Percentiles rank a stretch among this genome's conserved stretches.
These are phyloP conservation scores for Hyphochytrium catenoides DNA, from an alignment of 352 stramenopile species.

Conservation along the genomic window DNA sequence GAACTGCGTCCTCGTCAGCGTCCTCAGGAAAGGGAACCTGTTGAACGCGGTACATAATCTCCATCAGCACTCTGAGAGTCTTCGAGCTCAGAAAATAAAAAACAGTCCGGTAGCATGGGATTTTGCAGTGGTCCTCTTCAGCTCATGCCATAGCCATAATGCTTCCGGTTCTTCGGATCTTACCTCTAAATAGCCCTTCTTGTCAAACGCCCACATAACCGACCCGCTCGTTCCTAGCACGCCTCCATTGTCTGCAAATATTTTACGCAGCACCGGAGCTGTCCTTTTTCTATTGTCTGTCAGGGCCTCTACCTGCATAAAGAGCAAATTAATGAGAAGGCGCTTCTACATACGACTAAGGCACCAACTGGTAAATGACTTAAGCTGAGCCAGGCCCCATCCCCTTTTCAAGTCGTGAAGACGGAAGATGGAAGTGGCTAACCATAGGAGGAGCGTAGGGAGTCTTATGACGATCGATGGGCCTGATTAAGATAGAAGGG, in stretches of 20 bases:
- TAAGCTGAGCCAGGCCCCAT: neutral
- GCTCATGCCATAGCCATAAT: constrained; percentile 8
- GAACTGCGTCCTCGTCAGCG: constrained; percentile 31
- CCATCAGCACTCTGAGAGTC: no score
- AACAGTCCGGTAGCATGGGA: neutral
- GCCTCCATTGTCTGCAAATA: constrained; percentile 35
- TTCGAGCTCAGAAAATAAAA: neutral
- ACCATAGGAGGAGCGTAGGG: neutral
- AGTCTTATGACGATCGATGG: no score
- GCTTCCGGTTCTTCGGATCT: constrained; percentile 1
- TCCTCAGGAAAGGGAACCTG: constrained; percentile 4
- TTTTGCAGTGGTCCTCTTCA: constrained; percentile 11
- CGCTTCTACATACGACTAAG: no score
- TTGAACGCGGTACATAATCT: neutral
- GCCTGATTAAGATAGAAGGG: no score
- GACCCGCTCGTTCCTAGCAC: constrained; percentile 39
- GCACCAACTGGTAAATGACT: neutral
- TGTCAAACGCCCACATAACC: constrained; percentile 56
- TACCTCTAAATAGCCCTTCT: constrained; percentile 53
- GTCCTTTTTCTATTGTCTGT: constrained; percentile 55
- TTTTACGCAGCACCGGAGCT: constrained; percentile 41
- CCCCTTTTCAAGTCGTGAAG: neutral
- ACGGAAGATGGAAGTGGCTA: neutral
- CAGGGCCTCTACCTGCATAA: constrained; percentile 59
- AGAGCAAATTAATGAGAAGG: no score